Base-by-base conservation (phyloP, 805 yeast species). In the Nakazawaea sp. region DNA sequence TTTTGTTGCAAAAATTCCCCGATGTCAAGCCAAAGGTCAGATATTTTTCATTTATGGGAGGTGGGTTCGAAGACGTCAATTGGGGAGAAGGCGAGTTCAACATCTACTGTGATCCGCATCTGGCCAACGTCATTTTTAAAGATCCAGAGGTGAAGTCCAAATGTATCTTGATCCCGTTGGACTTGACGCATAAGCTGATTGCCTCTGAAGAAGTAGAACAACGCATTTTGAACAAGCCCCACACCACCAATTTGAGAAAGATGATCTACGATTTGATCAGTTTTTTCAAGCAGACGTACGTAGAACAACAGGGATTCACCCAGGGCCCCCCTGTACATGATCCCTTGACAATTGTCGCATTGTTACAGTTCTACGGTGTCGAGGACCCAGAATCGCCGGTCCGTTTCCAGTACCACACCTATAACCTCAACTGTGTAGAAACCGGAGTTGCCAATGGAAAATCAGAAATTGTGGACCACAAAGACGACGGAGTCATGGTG, bases 291-390 rank as follows among this genome's bases (percentile, higher is more conserved):
- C 58, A 60, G 18, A 46, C 73, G 8, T 68, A 70, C 50, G 59
- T 60, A 27, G 58, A 60, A 18, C 49, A 55, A 28, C 68, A 65
- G 43, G 68, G 68, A 3, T 62, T 72, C 53, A 43, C 44, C 18
- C 42, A 52, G 4, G 90, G 92, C 0, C 88, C 92, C 4, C 86
- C 88, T 1, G 66, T 84, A 1, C 95, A 86, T 56, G 95, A 85
- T 54, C 90, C 92, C 1, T 61, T 83, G 35, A 83, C 94, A 1
- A 61, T 82, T 9, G 72, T 71, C 36, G 76, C 75, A 0, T 49
- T 84, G 26, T 54, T 84, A 35, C 72, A 74, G 16, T 53, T 74
- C 35, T 54, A 62, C 35, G 51, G 51, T 10, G 40, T 41, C 4
- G 38, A 42, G 12, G 47, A 47, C 12, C 33, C 26, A 4, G 25